Base-by-base conservation (phyloP, 768 basidiomycete genomes). In the Tylopilus rubrobrunneus region DNA sequence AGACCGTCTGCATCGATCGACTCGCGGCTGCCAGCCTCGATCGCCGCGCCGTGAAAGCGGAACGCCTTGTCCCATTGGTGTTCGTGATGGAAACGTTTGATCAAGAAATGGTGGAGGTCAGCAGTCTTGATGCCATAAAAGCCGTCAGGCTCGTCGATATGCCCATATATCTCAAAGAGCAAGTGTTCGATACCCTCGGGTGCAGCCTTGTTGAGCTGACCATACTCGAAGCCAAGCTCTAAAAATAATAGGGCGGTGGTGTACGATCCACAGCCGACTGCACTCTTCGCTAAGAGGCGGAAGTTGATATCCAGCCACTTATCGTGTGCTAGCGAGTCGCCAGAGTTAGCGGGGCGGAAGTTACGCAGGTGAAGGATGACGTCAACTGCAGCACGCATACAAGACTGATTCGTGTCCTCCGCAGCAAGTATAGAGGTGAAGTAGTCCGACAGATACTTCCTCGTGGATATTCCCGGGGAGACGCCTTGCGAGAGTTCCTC, bases 111-210 rank as follows among this genome's bases (percentile, higher is more conserved):
- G 25, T 83, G 80, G n/a, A 90, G 79, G 64, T 98, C 84, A 31
- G 78, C 71, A 7, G 87, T 84, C 56, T 86, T 78, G 55, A 98
- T 93, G 6, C 93, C 93, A 69, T 99, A 99, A 68, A 99, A 99
- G 2, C 97, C 94, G 62, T 99, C 97, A 0, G 95, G 95, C 67
- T 99, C 97, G 63, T 97, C 95, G 55, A 99, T 93, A 61, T 93
- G 88, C 50, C 85, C 84, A 64, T 98, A 99, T 47, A 98, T 92
- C 47, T 88, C 87, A 73, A 93, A 98, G 21, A 98, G 73, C 25
- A 95, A 76, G 53, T 87, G 75, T 59, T 92, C 89, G 1, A 77
- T 72, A 15, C 71, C 68, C 10, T 58, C 56, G 3, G 62, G 56
- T n/a, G 63, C 64, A 7, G 71, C 68, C 19, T 63, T 56, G 28